phyloP scores from a whole-genome alignment of 140 eudicot genomes.

The Artemisia princeps region DNA sequence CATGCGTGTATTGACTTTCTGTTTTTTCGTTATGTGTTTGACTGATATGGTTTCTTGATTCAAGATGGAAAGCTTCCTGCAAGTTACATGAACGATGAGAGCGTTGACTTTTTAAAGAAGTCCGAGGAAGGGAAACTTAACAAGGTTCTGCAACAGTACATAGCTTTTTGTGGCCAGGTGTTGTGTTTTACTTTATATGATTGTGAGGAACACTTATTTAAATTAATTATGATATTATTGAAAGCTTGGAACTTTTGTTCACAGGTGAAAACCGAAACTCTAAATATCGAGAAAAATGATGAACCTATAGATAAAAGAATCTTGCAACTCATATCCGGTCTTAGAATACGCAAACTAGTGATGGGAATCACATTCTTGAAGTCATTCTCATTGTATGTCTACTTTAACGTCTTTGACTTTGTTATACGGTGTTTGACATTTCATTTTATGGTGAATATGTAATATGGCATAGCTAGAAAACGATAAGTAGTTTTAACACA shows the following conservation, averaged over 20 bases:
- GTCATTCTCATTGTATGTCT: conserved; percentile 52
- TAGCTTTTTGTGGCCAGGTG: conserved; percentile 71
- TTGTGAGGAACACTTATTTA: background rate
- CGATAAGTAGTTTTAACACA: too few species aligned
- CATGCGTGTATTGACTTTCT: background rate
- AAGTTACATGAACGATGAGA: conserved; percentile 59
- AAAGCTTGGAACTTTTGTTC: background rate
- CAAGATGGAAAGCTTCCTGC: conserved; percentile 71
- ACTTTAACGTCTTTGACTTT: conserved; percentile 3
- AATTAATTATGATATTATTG: background rate
- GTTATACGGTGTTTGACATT: background rate
- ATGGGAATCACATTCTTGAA: conserved; percentile 57
- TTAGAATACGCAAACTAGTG: conserved; percentile 54
- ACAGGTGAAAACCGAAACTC: conserved; percentile 59
- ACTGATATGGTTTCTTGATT: conserved; percentile 17
- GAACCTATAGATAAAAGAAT: conserved; percentile 43
- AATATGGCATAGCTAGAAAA: too few species aligned
- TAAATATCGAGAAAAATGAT: conserved; percentile 45
- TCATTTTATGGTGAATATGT: too few species aligned
- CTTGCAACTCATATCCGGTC: conserved; percentile 38
- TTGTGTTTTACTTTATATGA: background rate
- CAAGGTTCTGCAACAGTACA: conserved; percentile 43
- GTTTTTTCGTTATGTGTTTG: conserved; percentile 7
- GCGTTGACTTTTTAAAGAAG: conserved; percentile 39
- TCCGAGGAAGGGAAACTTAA: conserved; percentile 52